These are phyloP conservation scores for Physcomitrellopsis africana DNA, from an alignment of 225 moss, liverwort and hornwort species.

Conservation along the genomic window DNA sequence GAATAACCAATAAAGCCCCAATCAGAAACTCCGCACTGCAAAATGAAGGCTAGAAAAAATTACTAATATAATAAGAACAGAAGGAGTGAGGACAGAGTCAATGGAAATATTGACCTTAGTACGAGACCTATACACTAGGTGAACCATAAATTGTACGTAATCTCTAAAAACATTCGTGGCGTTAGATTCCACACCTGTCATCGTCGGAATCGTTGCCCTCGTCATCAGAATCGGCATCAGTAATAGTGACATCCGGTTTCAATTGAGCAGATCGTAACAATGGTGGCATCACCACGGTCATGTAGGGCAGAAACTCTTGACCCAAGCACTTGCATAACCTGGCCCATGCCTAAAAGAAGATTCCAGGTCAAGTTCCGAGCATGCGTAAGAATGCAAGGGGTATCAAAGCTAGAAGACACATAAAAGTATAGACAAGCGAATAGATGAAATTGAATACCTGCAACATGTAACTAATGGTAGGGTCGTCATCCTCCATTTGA, in stretches of 20 bases:
- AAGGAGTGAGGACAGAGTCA: too few species aligned
- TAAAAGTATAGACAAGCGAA: neutral
- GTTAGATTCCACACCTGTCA: slow-evolving; percentile 61
- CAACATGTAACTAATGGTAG: slow-evolving; percentile 99
- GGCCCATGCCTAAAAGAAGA: slow-evolving; percentile 84
- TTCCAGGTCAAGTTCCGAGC: neutral
- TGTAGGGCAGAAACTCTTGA: slow-evolving; percentile 97
- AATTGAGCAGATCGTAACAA: slow-evolving; percentile 92
- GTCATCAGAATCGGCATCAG: slow-evolving; percentile 96
- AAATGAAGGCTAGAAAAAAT: too few species aligned
- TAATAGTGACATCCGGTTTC: slow-evolving; percentile 98
- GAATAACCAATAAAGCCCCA: too few species aligned
- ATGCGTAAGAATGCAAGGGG: neutral
- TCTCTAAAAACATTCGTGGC: too few species aligned
- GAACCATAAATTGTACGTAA: too few species aligned
- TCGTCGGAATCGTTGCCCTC: slow-evolving; percentile 97
- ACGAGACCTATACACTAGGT: too few species aligned
- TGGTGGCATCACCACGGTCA: slow-evolving; percentile 99
- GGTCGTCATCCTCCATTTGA: slow-evolving; percentile 99
- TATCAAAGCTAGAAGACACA: neutral
- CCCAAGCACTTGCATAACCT: slow-evolving; percentile 98
- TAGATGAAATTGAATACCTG: slow-evolving; percentile 58
- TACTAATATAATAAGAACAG: too few species aligned
- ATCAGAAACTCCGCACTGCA: too few species aligned
- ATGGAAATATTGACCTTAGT: too few species aligned